phyloP scores from a whole-genome alignment of 768 basidiomycete species.

The Artomyces pyxidatus region DNA sequence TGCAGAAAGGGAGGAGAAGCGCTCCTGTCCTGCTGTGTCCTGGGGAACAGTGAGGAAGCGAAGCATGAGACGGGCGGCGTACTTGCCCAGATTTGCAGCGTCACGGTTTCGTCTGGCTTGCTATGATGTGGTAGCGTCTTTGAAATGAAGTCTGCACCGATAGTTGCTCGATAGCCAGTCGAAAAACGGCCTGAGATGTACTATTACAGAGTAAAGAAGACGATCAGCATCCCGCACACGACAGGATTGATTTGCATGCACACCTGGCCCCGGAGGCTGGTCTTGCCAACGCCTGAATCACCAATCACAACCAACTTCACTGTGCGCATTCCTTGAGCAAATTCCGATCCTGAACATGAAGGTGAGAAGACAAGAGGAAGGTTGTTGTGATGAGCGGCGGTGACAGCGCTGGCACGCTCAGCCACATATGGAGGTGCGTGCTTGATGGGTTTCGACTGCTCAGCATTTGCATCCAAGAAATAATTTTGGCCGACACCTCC shows the following conservation, averaged over 20 bases:
- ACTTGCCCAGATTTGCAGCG: constrained; percentile 62
- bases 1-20: constrained; percentile 73
- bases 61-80: background rate
- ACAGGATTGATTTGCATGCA: constrained; percentile 16
- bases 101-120: constrained; percentile 45
- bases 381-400: no score
- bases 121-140: constrained; percentile 61
- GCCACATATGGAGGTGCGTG: no score
- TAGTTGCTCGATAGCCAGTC: constrained; percentile 73
- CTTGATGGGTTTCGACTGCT: no score
- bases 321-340: constrained; percentile 51
- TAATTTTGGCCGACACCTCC: no score
- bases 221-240: background rate
- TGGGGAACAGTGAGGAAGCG: constrained; percentile 21
- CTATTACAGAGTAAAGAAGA: constrained; percentile 25
- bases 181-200: constrained; percentile 74
- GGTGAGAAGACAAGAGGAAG: no score
- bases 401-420: no score
- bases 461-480: no score
- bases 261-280: constrained; percentile 69
- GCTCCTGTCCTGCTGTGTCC: constrained; percentile 86
- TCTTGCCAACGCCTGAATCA: constrained; percentile 80
- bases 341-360: no score
- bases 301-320: constrained; percentile 81
- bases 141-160: constrained; percentile 83